Percentiles rank a stretch among this genome's conserved stretches.
phyloP scores from a whole-genome alignment of 768 basidiomycete genomes.

The Psilocybe subaeruginosa region DNA sequence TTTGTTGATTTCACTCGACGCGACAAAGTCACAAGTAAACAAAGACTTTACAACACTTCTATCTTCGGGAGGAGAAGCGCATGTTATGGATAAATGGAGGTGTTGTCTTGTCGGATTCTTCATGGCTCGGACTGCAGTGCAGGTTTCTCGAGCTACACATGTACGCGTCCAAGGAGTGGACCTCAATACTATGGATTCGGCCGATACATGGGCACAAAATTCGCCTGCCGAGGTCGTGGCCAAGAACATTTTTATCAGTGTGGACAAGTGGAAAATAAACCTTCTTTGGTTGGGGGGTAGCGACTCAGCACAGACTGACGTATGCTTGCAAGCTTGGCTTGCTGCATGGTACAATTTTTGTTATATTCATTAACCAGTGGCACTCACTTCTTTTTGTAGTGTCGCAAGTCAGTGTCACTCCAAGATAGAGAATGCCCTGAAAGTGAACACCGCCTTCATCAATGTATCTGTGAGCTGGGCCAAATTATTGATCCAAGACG shows the following conservation, averaged over 20 bases:
- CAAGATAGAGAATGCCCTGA: slow-evolving; percentile 8
- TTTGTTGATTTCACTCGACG: slow-evolving; percentile 9
- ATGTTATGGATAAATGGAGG: neutral
- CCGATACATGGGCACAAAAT: slow-evolving; percentile 22
- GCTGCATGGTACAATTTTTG: slow-evolving; percentile 32
- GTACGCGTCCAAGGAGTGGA: slow-evolving; percentile 38
- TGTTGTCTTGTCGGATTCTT: slow-evolving; percentile 37
- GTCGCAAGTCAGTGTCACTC: slow-evolving; percentile 18
- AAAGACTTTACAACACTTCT: neutral
- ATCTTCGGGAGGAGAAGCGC: neutral
- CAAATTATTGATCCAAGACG: neutral
- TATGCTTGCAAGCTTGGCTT: slow-evolving; percentile 43
- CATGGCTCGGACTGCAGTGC: slow-evolving; percentile 36
- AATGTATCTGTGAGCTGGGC: slow-evolving; percentile 20
- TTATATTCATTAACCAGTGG: neutral
- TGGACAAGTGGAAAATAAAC: slow-evolving; percentile 22
- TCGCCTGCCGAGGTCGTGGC: slow-evolving; percentile 30
- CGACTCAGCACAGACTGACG: slow-evolving; percentile 20
- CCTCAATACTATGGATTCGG: slow-evolving; percentile 31
- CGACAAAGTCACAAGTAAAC: neutral
- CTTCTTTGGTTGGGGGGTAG: slow-evolving; percentile 32
- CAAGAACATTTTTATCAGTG: slow-evolving; percentile 16
- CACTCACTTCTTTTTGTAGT: slow-evolving; percentile 19
- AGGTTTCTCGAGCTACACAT: slow-evolving; percentile 28
- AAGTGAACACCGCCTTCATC: slow-evolving; percentile 25